These are phyloP conservation scores for Pichia sp. DNA, from an alignment of 1,139 yeast species.

Conservation along the genomic window DNA sequence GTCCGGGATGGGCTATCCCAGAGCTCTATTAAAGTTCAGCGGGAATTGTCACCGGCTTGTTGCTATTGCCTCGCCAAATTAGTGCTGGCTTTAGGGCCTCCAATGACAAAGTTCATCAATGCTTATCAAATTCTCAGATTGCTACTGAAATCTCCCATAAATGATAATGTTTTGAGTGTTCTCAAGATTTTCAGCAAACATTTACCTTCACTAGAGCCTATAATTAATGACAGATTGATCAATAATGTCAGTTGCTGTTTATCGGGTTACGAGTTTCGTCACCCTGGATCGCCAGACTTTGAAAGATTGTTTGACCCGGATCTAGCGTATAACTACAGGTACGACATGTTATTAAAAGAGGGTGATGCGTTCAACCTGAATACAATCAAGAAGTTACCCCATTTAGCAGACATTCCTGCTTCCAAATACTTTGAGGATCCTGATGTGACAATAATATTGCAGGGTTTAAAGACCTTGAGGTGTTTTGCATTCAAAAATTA, in stretches of 20 bases:
- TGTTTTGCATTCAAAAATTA: slow-evolving; percentile 71
- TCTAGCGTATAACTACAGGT: slow-evolving; percentile 73
- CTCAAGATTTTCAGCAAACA: slow-evolving; percentile 61
- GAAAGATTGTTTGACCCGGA: slow-evolving; percentile 57
- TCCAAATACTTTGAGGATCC: slow-evolving; percentile 39
- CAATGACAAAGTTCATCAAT: slow-evolving; percentile 82
- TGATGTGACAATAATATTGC: slow-evolving; percentile 45
- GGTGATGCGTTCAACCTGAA: slow-evolving; percentile 37
- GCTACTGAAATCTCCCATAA: slow-evolving; percentile 77
- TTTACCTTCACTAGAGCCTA: slow-evolving; percentile 75
- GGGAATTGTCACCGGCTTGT: slow-evolving; percentile 80
- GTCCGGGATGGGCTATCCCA: slow-evolving; percentile 79
- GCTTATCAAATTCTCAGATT: slow-evolving; percentile 69
- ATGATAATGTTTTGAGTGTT: slow-evolving; percentile 74
- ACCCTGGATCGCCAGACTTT: slow-evolving; percentile 87
- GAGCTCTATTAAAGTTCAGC: slow-evolving; percentile 49
- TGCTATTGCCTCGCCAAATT: slow-evolving; percentile 86
- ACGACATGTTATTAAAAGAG: slow-evolving; percentile 66
- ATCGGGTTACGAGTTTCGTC: slow-evolving; percentile 75
- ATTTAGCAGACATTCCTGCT: slow-evolving; percentile 23
- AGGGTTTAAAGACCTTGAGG: slow-evolving; percentile 69
- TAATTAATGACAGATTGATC: slow-evolving; percentile 67
- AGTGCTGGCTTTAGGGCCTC: slow-evolving; percentile 92
- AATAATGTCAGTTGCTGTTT: slow-evolving; percentile 73
- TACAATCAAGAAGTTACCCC: slow-evolving; percentile 20